Conservation (phyloP, 2,329 filamentous ascomycete species). For the Fusarium sp. region DNA sequence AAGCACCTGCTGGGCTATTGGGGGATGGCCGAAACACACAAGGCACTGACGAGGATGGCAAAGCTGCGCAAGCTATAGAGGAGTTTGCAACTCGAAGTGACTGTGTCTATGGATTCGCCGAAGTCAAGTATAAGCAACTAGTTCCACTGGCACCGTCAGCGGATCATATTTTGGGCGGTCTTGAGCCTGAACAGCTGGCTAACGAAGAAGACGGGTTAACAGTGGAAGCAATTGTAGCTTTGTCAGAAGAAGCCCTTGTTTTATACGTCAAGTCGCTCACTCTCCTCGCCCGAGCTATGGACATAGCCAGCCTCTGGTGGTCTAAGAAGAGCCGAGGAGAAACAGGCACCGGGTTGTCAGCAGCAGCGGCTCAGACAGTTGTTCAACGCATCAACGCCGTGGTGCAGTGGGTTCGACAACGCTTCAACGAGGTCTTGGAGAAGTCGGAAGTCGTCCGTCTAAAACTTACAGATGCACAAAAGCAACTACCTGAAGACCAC, state of each 20-base stretch:
- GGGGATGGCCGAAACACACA: slow-evolving; percentile 70
- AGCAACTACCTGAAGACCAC: slow-evolving; percentile 83
- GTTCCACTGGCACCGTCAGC: slow-evolving; percentile 85
- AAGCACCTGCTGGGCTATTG: slow-evolving; percentile 70
- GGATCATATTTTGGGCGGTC: slow-evolving; percentile 75
- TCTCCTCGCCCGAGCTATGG: slow-evolving; percentile 92
- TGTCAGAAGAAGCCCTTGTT: slow-evolving; percentile 95
- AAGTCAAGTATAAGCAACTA: slow-evolving; percentile 99
- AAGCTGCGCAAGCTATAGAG: slow-evolving; percentile 84
- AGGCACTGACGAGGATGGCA: slow-evolving; percentile 79
- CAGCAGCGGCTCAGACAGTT: slow-evolving; percentile 60
- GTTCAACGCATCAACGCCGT: slow-evolving; percentile 86
- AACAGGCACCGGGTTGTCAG: slow-evolving; percentile 55
- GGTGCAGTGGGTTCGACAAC: slow-evolving; percentile 92
- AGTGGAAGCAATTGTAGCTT: slow-evolving; percentile 82
- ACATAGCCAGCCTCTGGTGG: slow-evolving; percentile 95
- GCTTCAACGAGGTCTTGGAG: slow-evolving; percentile 97
- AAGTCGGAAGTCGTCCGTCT: slow-evolving; percentile 95
- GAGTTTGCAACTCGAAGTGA: slow-evolving; percentile 93
- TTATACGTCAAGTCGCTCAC: slow-evolving; percentile 95
- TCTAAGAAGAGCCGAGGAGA: slow-evolving; percentile 78
- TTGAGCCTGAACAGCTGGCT: slow-evolving; percentile 64
- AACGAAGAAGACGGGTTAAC: slow-evolving; percentile 81
- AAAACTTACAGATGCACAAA: slow-evolving; percentile 88
- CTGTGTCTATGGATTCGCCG: slow-evolving; percentile 96